Base-by-base conservation (phyloP, 352 stramenopile species). In the Pythium brachiatum region DNA sequence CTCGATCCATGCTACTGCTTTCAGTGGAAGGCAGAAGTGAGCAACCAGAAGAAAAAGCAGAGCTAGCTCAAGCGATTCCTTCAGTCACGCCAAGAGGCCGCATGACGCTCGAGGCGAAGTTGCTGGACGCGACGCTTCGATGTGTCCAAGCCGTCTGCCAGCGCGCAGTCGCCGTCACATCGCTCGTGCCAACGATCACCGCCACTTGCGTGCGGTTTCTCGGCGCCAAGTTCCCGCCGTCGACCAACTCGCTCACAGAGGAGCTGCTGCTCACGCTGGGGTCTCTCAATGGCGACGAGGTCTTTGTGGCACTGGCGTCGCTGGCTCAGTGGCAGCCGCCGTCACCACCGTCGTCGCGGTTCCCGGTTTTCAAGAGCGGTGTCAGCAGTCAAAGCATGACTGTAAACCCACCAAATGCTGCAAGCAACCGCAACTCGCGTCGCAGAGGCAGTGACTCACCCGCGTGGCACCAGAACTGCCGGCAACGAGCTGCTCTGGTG, bases 1-100 rank as follows among this genome's bases (percentile, higher is more conserved):
- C 81, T 20, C 73, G 83, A 23, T 82, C 82, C 6, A 94, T 92
- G 82, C 50, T 94, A 20, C 26, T 89, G 39, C 56, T 94, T 5
- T 60, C 68, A 3, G 15, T 53, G 2, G 39, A 61, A 3, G 68
- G 64, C 5, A 53, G 7, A 2, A 36, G 53, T 16, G 13, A 47
- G 7, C 38, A 13, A 44, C 53, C 62, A 32, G 26, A 48, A 60
- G 18, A 27, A 16, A 5, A 21, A 26, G 61, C 41, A 53, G 43
- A 18, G 13, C 18, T 55, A 5, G 26, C 46, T 4, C 69, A 41
- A 12, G 54, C 66, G 7, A 13, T 31, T 15, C 13, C 38, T 34
- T 18, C 25, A 25, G 18, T 16, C 7, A 12, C 13, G 7, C n/a
- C 57, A 3, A 60, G 20, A 7, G 38, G 32, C 11, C 66, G 83